phyloP scores from a whole-genome alignment of 1,284 basidiomycete species.

The Moniliophthora roreri region DNA sequence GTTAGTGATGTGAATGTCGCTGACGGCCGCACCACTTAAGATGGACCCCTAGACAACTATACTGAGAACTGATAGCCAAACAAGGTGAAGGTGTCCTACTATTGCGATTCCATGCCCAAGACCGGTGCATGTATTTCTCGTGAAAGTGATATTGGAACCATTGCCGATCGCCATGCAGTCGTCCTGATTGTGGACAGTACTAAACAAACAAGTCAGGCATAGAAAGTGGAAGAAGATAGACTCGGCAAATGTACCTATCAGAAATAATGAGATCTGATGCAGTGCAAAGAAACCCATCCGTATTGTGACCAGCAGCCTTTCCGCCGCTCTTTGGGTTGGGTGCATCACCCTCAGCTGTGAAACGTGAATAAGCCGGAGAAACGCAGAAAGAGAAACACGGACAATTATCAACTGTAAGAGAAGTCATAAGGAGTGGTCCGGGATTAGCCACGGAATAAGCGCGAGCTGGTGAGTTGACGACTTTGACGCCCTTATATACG shows the following conservation, averaged over 20 bases:
- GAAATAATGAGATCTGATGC: slow-evolving; percentile 45
- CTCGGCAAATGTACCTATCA: slow-evolving; percentile 30
- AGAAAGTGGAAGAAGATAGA: neutral
- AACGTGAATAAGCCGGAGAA: neutral
- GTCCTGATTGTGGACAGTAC: slow-evolving; percentile 35
- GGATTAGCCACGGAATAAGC: slow-evolving; percentile 37
- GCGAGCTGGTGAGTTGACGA: slow-evolving; percentile 45
- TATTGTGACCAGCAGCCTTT: slow-evolving; percentile 43
- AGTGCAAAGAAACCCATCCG: slow-evolving; percentile 55
- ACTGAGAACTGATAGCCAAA: slow-evolving; percentile 20
- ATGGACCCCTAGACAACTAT: slow-evolving; percentile 34
- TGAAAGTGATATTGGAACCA: slow-evolving; percentile 47
- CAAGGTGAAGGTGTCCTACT: slow-evolving; percentile 25
- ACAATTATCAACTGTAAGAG: slow-evolving; percentile 42
- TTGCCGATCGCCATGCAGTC: slow-evolving; percentile 55
- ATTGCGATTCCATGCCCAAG: slow-evolving; percentile 54
- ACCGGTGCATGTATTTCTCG: slow-evolving; percentile 42
- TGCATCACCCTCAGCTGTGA: slow-evolving; percentile 36
- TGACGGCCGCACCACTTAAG: slow-evolving; percentile 33
- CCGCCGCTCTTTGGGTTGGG: slow-evolving; percentile 46
- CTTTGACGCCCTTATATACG: slow-evolving; percentile 41
- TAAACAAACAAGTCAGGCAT: neutral
- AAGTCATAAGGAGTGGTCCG: slow-evolving; percentile 35
- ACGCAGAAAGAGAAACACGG: slow-evolving; percentile 29
- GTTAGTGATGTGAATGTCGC: slow-evolving; percentile 32